Conservation (phyloP, 1,284 basidiomycete species). For the Tylopilus sp. region DNA sequence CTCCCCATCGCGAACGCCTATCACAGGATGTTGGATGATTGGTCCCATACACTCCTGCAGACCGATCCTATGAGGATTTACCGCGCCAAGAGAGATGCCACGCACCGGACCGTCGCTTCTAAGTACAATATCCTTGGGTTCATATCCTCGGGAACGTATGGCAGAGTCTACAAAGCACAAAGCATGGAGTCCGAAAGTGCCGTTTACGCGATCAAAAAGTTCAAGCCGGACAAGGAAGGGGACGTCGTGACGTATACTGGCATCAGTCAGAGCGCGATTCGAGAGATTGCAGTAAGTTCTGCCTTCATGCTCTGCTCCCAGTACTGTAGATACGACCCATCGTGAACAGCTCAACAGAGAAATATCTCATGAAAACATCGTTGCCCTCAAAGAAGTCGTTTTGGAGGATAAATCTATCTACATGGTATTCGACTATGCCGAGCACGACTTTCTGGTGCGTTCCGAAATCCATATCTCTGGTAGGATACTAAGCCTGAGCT, state of each 20-base stretch:
- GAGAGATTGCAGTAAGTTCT: constrained; percentile 85
- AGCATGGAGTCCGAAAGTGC: constrained; percentile 63
- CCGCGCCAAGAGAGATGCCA: constrained; percentile 70
- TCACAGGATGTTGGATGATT: constrained; percentile 26
- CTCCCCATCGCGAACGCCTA: not conserved
- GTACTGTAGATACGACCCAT: not conserved
- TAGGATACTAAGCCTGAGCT: not conserved
- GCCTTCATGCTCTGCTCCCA: not conserved
- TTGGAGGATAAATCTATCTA: constrained; percentile 97
- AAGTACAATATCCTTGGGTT: constrained; percentile 95
- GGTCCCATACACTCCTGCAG: constrained; percentile 41
- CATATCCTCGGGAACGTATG: constrained; percentile 97
- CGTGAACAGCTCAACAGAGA: constrained; percentile 81
- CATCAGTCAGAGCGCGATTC: constrained; percentile 94
- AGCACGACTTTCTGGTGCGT: constrained; percentile 93
- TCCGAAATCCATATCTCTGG: not conserved
- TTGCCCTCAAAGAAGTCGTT: constrained; percentile 90
- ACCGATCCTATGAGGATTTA: constrained; percentile 83
- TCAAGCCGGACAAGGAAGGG: constrained; percentile 98
- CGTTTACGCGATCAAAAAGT: constrained; percentile 97
- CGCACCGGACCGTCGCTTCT: constrained; percentile 63
- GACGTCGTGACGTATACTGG: constrained; percentile 93
- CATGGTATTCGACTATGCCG: constrained; percentile 99
- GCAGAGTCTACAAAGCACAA: constrained; percentile 95
- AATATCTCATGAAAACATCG: constrained; percentile 90